Conservation (phyloP, 768 basidiomycete genomes). For the Cubamyces sp. region DNA sequence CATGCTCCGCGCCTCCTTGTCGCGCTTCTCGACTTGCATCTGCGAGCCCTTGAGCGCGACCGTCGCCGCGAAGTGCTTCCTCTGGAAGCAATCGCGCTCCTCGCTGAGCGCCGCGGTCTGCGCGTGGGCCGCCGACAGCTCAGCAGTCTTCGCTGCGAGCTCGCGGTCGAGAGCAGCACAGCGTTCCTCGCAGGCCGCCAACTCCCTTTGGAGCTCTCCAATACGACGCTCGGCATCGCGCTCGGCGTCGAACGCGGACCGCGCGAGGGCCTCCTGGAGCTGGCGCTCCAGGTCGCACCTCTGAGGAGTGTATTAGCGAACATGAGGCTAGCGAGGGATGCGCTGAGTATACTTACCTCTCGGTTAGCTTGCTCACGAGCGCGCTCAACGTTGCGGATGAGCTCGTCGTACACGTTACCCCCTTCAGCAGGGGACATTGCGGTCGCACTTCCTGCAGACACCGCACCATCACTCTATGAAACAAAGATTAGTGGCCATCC, state of each 20-base stretch:
- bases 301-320: neutral
- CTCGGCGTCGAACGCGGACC: neutral
- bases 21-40: slow-evolving; percentile 4
- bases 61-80: slow-evolving; percentile 6
- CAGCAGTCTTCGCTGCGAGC: neutral
- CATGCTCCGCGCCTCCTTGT: neutral
- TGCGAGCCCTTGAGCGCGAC: slow-evolving; percentile 10
- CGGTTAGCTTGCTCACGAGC: neutral
- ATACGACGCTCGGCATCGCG: neutral
- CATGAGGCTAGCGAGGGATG: neutral
- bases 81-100: slow-evolving; percentile 5
- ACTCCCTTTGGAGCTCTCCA: neutral
- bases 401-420: neutral
- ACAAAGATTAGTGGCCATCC: too few relatives aligned
- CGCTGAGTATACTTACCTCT: neutral
- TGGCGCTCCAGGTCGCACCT: neutral
- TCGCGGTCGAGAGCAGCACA: neutral
- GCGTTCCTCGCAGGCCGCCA: neutral
- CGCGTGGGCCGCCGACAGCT: neutral
- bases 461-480: too few relatives aligned
- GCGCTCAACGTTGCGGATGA: neutral
- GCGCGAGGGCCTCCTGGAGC: neutral
- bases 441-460: neutral
- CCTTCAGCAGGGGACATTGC: neutral
- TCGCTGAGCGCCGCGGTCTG: neutral